Evolutionary conservation across 2,329 filamentous ascomycete genomes (phyloP).

Genomic region (Venturia carpophila): DNA sequence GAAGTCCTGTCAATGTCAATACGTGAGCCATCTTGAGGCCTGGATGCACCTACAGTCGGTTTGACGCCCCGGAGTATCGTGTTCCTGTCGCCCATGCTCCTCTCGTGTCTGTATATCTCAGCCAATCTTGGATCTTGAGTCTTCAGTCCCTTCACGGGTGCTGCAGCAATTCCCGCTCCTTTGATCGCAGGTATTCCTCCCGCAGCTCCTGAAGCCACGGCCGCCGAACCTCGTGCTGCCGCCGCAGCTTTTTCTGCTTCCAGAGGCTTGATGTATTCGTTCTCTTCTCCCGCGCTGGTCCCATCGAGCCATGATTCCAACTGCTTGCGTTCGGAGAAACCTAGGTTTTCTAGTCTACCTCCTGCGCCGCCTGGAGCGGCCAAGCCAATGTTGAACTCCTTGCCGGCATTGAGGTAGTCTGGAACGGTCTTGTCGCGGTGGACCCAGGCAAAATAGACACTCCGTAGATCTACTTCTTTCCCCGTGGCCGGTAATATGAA

Average conservation of each 20-base stretch:
- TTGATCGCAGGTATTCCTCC: constrained; percentile 31
- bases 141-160: constrained; percentile 28
- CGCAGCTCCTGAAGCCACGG: constrained; percentile 44
- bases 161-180: constrained; percentile 33
- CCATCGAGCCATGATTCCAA: constrained; percentile 90
- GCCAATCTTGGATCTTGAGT: constrained; percentile 64
- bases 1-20: constrained; percentile 34
- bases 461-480: constrained; percentile 73
- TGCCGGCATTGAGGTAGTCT: constrained; percentile 81
- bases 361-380: constrained; percentile 43
- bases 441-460: constrained; percentile 92
- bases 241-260: constrained; percentile 50
- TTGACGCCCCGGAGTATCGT: constrained; percentile 79
- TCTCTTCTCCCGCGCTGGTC: constrained; percentile 70
- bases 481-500: constrained; percentile 58
- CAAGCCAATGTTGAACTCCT: constrained; percentile 72
- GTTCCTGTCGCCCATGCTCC: constrained; percentile 88
- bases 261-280: constrained; percentile 83
- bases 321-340: constrained; percentile 86
- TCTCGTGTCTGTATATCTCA: constrained; percentile 85
- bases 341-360: constrained; percentile 73
- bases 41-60: constrained; percentile 58
- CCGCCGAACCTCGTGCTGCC: constrained; percentile 42
- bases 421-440: constrained; percentile 85
- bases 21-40: not conserved